Base-by-base conservation (phyloP, 208 protist species). In the Trypanosoma avium region DNA sequence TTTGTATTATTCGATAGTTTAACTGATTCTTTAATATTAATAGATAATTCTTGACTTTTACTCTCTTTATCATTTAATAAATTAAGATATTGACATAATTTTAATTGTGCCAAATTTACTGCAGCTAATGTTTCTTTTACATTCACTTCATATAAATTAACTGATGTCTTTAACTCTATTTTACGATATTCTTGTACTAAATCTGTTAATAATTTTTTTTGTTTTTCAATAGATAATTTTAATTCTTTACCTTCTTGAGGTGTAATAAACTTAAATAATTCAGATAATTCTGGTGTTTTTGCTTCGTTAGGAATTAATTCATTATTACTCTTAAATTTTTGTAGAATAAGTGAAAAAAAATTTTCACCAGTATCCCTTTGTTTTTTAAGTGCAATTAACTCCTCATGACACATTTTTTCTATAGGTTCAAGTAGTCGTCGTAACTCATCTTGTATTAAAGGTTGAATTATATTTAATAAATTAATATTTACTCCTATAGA, bases 51-150 rank as follows among this genome's bases (percentile, higher is more conserved):
- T 29, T 42, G 13, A 24, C 8, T 21, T 27, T 22, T 15, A 29
- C 30, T 43, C 43, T 43, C 1, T 30, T 54, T 8, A 4, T 63
- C 29, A 24, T 30, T 42, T 2, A 63, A 27, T 10, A 19, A 53
- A 15, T 63, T 30, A 40, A 63, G 43, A 35, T 54, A 63, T 32
- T 13, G 43, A 19, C 45, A 54, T 30, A 54, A 42, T 27, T 63
- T 63, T 30, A 63, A 32, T 46, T 63, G 58, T 2, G 58, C 21
- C 45, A 43, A 22, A 40, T 54, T 2, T 26, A 63, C 17, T 8
- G 30, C 33, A 24, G 26, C 22, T 30, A 63, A 21, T 32, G 45
- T 54, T 22, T n/a, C 32, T 46, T 21, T 53, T 4, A 26, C 9
- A 21, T 9, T 19, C 15, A 22, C 6, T 22, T 32, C 45, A 29